These are phyloP conservation scores for Blumeria graminis DNA, from an alignment of 2,329 filamentous ascomycete species.

Conservation along the genomic window DNA sequence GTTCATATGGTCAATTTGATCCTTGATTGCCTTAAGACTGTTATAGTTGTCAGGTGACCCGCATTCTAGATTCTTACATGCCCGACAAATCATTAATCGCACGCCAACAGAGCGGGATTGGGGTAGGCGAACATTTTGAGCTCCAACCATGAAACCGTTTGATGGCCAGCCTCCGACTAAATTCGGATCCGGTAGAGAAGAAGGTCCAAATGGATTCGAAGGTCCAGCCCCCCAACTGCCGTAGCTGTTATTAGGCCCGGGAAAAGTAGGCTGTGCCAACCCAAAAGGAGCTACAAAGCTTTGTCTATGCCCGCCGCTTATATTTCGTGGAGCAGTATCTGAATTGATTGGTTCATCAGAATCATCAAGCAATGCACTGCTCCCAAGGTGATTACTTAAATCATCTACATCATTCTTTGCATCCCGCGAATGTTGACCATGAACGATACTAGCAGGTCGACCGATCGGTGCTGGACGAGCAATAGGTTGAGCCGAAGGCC, in stretches of 20 bases:
- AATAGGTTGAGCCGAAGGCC: constrained; percentile 42
- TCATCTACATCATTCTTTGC: constrained; percentile 39
- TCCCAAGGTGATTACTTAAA: constrained; percentile 59
- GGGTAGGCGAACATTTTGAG: constrained; percentile 20
- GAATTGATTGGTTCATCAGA: constrained; percentile 28
- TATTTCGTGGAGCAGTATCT: constrained; percentile 16
- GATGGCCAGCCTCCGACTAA: constrained; percentile 12
- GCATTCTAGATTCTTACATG: constrained; percentile 39
- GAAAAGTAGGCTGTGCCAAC: constrained; percentile 12
- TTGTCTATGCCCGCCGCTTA: constrained; percentile 13
- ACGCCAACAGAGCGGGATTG: constrained; percentile 44
- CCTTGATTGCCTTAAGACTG: constrained; percentile 38
- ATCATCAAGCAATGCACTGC: constrained; percentile 67
- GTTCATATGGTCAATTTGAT: constrained; percentile 33
- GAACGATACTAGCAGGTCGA: constrained; percentile 50
- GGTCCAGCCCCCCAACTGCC: constrained; percentile 14
- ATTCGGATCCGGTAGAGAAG: constrained; percentile 13
- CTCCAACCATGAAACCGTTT: constrained; percentile 12
- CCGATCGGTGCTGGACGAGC: constrained; percentile 70
- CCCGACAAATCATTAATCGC: constrained; percentile 50
- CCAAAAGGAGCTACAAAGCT: constrained; percentile 14
- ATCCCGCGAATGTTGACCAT: constrained; percentile 22
- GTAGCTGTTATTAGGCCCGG: constrained; percentile 11
- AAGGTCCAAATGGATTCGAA: constrained; percentile 14
- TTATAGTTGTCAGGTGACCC: constrained; percentile 39